Evolutionary conservation across 108 stramenopile species (phyloP).

Genomic region (Schizochytrium sp.): DNA sequence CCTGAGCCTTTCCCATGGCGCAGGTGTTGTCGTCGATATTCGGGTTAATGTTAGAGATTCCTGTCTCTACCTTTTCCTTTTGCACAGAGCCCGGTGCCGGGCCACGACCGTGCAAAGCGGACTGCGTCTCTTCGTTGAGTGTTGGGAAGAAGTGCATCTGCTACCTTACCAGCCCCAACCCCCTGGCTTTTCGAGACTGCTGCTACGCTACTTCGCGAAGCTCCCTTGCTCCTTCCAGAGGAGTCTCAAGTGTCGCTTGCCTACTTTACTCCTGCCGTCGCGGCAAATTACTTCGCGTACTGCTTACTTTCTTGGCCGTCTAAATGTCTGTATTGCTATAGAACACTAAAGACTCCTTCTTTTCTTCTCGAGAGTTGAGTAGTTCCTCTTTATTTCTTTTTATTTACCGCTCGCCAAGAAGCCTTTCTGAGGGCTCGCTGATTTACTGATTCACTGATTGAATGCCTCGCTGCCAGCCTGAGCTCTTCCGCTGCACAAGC

Average conservation of each 20-base stretch:
- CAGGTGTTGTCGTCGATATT: background rate
- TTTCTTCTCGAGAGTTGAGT: too few relatives aligned
- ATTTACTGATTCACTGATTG: too few relatives aligned
- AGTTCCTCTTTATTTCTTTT: too few relatives aligned
- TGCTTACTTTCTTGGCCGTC: too few relatives aligned
- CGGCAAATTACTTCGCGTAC: too few relatives aligned
- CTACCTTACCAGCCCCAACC: background rate
- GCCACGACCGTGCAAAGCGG: background rate
- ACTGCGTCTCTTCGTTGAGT: slow-evolving; percentile 34
- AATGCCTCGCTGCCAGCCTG: too few relatives aligned
- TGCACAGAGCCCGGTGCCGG: background rate
- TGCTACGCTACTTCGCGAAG: background rate
- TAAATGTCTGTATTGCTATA: too few relatives aligned
- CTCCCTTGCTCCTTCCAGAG: background rate
- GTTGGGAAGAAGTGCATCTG: slow-evolving; percentile 39
- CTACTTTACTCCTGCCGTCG: background rate
- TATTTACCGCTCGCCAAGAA: too few relatives aligned
- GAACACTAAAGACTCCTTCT: too few relatives aligned
- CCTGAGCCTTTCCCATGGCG: background rate
- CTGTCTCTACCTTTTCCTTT: background rate
- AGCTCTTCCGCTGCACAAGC: too few relatives aligned
- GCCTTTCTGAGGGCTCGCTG: too few relatives aligned
- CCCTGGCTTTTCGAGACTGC: background rate
- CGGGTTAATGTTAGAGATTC: background rate
- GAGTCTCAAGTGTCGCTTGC: background rate